These are phyloP conservation scores for Massospora cicadina DNA, from an alignment of 371 early-diverging fungal species.

Conservation along the genomic window DNA sequence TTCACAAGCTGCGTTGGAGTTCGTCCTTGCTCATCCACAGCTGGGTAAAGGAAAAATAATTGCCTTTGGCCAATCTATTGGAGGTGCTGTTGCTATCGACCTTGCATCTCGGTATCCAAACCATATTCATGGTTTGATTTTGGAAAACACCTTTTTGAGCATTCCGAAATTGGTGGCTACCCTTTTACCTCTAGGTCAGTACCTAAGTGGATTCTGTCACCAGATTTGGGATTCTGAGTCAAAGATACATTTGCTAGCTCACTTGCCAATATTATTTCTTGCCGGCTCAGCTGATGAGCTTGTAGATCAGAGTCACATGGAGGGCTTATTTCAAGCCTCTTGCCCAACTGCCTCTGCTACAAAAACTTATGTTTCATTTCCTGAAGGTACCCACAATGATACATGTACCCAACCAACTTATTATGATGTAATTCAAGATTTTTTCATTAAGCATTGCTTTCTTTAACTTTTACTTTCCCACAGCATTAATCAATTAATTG, in stretches of 20 bases:
- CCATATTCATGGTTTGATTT: conserved; percentile 53
- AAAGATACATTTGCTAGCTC: conserved; percentile 41
- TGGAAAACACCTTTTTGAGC: conserved; percentile 90
- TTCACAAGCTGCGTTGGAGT: conserved; percentile 74
- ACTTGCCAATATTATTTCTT: conserved; percentile 67
- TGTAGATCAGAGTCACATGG: conserved; percentile 81
- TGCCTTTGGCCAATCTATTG: conserved; percentile 88
- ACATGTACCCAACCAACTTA: conserved; percentile 62
- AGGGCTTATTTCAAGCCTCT: conserved; percentile 31
- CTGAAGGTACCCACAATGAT: conserved; percentile 77
- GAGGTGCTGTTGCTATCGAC: conserved; percentile 93
- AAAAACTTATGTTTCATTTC: conserved; percentile 30
- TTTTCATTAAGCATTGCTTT: background rate
- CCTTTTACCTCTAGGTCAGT: conserved; percentile 42
- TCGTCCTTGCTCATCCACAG: conserved; percentile 46
- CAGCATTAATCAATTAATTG: too few species aligned
- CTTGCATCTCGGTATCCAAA: conserved; percentile 44
- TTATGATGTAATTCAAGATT: background rate
- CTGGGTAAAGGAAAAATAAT: conserved; percentile 55
- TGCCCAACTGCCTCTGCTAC: background rate
- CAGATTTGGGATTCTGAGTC: conserved; percentile 76
- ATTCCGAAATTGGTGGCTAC: conserved; percentile 73
- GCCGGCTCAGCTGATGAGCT: conserved; percentile 70
- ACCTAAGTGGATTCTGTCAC: conserved; percentile 45
- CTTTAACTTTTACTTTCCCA: too few species aligned